A percentile compares a stretch with the other conserved stretches of the same genome.
phyloP scores from a whole-genome alignment of 139 green algal species.

The Zygnema circumcarinatum region DNA sequence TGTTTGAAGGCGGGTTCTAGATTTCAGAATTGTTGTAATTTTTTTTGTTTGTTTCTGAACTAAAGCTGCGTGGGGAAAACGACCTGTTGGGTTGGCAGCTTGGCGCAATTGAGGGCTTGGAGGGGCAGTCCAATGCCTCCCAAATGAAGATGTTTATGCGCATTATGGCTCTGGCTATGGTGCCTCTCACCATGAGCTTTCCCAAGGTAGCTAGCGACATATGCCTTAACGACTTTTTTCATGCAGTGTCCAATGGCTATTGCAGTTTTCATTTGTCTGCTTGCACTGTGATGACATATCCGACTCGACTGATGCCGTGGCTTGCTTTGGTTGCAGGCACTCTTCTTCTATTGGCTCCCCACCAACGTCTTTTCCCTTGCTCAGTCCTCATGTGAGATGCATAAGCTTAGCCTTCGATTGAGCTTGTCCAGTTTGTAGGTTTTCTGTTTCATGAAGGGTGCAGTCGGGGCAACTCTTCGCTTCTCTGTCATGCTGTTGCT shows the following conservation, averaged over 20 bases:
- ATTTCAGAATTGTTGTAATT: no score
- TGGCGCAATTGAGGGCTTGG: slow-evolving; percentile 74
- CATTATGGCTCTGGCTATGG: slow-evolving; percentile 69
- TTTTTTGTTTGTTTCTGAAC: no score
- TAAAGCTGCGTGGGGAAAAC: no score
- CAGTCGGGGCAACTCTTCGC: no score
- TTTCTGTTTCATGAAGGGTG: no score
- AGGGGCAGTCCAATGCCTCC: slow-evolving; percentile 62
- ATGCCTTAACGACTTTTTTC: background rate
- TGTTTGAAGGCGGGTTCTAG: no score
- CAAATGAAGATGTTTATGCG: slow-evolving; percentile 78
- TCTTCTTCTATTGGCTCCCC: slow-evolving; percentile 51
- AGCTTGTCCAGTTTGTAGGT: no score
- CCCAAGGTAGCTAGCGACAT: slow-evolving; percentile 58
- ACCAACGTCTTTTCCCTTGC: slow-evolving; percentile 44
- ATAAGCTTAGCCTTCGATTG: background rate
- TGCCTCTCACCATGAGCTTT: slow-evolving; percentile 72
- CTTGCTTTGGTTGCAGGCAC: slow-evolving; percentile 31
- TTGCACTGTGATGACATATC: background rate
- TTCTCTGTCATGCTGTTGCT: no score
- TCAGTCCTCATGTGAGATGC: slow-evolving; percentile 11
- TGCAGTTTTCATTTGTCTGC: background rate
- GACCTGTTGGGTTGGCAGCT: slow-evolving; percentile 69
- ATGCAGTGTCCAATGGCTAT: background rate
- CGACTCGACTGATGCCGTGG: background rate